phyloP scores from a whole-genome alignment of 1,139 yeast species.

The Geotrichum klebahnii region DNA sequence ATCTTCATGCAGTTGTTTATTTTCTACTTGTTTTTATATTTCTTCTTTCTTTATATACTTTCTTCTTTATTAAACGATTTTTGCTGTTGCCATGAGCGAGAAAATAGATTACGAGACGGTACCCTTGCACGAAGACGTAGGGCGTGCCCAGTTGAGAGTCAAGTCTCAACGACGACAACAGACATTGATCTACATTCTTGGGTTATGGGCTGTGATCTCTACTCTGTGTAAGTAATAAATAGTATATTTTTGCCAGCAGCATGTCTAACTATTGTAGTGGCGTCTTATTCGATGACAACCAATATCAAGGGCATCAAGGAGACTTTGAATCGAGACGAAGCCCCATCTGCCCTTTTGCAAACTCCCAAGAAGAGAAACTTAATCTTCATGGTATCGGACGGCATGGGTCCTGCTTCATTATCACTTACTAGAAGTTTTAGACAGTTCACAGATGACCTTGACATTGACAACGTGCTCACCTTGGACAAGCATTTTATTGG shows the following conservation, averaged over 20 bases:
- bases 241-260: too few relatives aligned
- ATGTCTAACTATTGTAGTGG: conserved; percentile 2
- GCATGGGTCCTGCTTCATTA: conserved; percentile 84
- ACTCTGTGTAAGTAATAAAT: conserved; percentile 13
- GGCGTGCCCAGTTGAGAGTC: background rate
- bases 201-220: conserved; percentile 18
- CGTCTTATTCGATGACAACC: conserved; percentile 2
- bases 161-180: conserved; percentile 16
- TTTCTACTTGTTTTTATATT: background rate
- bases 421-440: conserved; percentile 68
- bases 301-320: conserved; percentile 1
- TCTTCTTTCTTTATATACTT: background rate
- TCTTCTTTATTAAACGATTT: background rate
- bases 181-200: conserved; percentile 12
- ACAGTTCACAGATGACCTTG: conserved; percentile 53
- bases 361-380: conserved; percentile 49
- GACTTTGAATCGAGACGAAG: background rate
- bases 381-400: conserved; percentile 84
- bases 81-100: conserved; percentile 9
- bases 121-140: background rate
- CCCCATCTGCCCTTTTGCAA: background rate
- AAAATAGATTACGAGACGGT: background rate
- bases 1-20: too few relatives aligned
- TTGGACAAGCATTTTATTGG: conserved; percentile 71
- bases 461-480: conserved; percentile 50